Evolutionary conservation across 2,329 filamentous ascomycete species (phyloP), one percentile per base, ranked within the genome.

Genomic region (Aspergillus floridensis): DNA sequence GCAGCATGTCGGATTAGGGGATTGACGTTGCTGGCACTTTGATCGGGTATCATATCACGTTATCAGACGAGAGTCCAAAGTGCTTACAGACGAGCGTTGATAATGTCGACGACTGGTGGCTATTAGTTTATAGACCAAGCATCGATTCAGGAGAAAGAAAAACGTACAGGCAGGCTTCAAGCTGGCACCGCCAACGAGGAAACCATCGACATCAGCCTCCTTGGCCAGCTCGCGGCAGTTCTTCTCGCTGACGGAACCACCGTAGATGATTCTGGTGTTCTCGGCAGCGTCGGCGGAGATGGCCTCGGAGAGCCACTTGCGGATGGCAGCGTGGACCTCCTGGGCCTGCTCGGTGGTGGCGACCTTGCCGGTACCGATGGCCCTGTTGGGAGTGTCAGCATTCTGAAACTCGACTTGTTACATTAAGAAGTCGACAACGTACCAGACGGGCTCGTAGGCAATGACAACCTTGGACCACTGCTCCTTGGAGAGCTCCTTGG

Each of bases 401-500:
- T 35, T 35, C 4, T 12, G 32, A 35, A 35, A 35, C 32, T 12
- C 32, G 32, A 35, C 22, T 22, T 22, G 22, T 22, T 22, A 22
- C 22, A 22, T 4, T 22, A 22, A 22, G 22, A 22, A 4, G 22
- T 22, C 22, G 22, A 4, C 14, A 56, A 16, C 52, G 58, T 87
- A 92, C 93, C 95, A 99, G 84, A 99, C 96, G 73, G 95, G 95
- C 86, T 99, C 95, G 81, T 99, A 99, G 73, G 95, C 95, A 72
- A 99, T 86, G 76, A 99, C 95, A 66, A 99, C 86, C 83, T 95
- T 95, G 73, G 83, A 86, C 95, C 95, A 99, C 82, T 96, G 91
- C 71, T 86, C 81, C 82, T 89, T 83, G 67, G 69, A 74, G 63
- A 82, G 74, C 71, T 81, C 79, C 77, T 92, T 88, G 58, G 86